Evolutionary conservation across 2,329 filamentous ascomycete species (phyloP).

Genomic region (Xylaria sp.): DNA sequence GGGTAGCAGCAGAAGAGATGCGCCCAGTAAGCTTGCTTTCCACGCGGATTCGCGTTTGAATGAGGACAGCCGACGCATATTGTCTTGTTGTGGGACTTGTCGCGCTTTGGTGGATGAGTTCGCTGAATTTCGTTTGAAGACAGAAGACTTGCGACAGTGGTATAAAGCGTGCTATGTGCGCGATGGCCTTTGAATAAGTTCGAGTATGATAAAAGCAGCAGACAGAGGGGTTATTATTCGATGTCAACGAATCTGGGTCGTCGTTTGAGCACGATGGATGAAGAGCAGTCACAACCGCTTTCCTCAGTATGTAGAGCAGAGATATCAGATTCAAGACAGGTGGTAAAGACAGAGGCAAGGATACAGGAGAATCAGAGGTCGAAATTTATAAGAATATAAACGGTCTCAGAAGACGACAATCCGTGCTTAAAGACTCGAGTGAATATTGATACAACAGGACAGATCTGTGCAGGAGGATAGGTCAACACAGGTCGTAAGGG

Average conservation of each 20-base stretch:
- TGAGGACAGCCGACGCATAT: constrained; percentile 14
- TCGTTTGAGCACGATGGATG: background rate
- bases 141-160: background rate
- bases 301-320: background rate
- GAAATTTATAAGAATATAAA: background rate
- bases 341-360: background rate
- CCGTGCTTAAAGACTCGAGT: background rate
- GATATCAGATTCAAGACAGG: background rate
- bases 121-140: background rate
- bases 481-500: constrained; percentile 6
- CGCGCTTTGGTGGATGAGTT: background rate
- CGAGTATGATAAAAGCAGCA: background rate
- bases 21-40: constrained; percentile 6
- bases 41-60: background rate
- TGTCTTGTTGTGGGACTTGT: constrained; percentile 7
- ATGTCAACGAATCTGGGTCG: background rate
- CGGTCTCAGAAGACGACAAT: background rate
- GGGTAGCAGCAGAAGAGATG: constrained; percentile 19
- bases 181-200: background rate
- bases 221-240: background rate
- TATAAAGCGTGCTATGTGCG: background rate
- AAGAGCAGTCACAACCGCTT: background rate
- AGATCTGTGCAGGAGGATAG: background rate
- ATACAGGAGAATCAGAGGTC: background rate
- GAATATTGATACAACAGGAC: background rate